phyloP scores from a whole-genome alignment of 768 basidiomycete species.

The Fomitopsis pulvina region DNA sequence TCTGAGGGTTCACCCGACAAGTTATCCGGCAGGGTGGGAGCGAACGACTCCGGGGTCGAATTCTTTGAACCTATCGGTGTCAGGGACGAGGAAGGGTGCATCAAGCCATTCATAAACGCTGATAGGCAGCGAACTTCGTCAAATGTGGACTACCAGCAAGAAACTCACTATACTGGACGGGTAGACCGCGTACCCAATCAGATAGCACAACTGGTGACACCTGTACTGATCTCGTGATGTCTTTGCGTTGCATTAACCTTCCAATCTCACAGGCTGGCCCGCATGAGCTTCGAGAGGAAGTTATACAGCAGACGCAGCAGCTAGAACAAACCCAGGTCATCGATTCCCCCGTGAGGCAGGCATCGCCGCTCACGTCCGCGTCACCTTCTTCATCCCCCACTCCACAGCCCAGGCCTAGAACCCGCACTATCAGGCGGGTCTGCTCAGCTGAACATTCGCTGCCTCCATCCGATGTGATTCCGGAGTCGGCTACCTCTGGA shows the following conservation, averaged over 20 bases:
- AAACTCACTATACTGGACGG: slow-evolving; percentile 45
- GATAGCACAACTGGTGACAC: slow-evolving; percentile 48
- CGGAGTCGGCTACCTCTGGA: slow-evolving; percentile 1
- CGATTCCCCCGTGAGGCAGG: slow-evolving; percentile 12
- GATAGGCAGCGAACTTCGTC: slow-evolving; percentile 10
- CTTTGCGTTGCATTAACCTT: too few relatives aligned
- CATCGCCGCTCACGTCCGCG: neutral
- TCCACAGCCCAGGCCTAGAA: neutral
- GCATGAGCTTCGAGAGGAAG: neutral
- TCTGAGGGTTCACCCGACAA: neutral
- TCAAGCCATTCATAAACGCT: slow-evolving; percentile 36
- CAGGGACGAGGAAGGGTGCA: slow-evolving; percentile 46
- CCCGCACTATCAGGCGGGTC: neutral
- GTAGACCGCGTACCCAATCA: slow-evolving; percentile 45
- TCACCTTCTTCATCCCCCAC: slow-evolving; percentile 8
- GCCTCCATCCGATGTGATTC: slow-evolving; percentile 19
- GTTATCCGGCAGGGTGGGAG: neutral
- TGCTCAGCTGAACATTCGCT: slow-evolving; percentile 2
- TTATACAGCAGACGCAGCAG: slow-evolving; percentile 41
- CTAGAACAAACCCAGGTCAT: slow-evolving; percentile 30
- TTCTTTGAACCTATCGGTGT: slow-evolving; percentile 47
- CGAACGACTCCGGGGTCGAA: slow-evolving; percentile 6
- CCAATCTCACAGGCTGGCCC: neutral
- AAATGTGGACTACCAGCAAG: slow-evolving; percentile 12
- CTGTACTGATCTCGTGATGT: neutral